Percentiles rank a stretch among this genome's conserved stretches.
Conservation (phyloP, 108 stramenopile genomes). For the Aurantiochytrium sp. region DNA sequence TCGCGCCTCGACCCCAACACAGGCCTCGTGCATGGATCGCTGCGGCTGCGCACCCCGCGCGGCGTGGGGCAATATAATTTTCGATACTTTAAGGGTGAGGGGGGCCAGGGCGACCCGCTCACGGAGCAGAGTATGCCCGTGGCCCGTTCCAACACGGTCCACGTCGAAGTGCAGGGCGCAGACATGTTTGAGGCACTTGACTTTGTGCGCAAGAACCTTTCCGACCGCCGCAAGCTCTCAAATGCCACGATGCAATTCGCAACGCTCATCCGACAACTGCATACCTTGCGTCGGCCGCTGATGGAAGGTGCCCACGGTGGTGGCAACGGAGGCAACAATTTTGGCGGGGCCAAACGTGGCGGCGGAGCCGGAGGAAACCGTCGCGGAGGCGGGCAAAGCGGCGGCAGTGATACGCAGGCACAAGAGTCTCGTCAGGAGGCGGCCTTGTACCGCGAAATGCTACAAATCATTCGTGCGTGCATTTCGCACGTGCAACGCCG, state of each 20-base stretch:
- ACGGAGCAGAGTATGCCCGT: background rate
- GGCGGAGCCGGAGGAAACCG: background rate
- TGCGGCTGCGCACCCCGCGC: background rate
- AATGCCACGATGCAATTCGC: constrained; percentile 8
- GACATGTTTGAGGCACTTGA: constrained; percentile 16
- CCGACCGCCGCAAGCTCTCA: background rate
- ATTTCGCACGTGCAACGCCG: background rate
- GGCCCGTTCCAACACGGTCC: background rate
- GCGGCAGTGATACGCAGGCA: background rate
- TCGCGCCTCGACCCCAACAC: background rate
- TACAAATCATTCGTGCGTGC: background rate
- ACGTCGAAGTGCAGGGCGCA: constrained; percentile 2
- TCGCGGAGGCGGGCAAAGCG: background rate
- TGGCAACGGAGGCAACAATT: no score
- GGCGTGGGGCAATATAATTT: background rate
- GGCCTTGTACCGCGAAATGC: background rate
- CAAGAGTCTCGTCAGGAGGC: background rate
- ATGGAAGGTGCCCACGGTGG: background rate
- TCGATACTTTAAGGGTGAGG: background rate
- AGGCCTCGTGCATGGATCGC: background rate
- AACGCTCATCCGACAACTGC: background rate
- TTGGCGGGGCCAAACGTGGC: background rate
- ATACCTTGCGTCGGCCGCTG: background rate
- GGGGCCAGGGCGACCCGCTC: background rate
- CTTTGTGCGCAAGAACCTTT: background rate